Evolutionary conservation across 176 grass and related monocot genomes (phyloP).

Genomic region (Juncus effusus): DNA sequence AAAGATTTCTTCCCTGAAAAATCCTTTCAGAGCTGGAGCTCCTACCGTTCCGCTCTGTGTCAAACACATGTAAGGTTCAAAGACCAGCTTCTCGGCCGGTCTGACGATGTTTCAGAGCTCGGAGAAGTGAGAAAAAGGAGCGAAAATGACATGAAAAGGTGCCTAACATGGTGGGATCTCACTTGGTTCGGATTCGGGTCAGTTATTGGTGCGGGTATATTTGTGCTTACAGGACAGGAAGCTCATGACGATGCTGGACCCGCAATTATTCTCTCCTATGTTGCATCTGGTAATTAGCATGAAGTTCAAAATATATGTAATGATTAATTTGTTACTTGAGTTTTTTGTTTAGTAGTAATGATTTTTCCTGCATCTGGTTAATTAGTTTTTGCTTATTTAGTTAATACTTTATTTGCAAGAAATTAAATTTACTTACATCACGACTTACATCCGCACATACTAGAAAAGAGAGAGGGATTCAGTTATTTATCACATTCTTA

Average conservation of each 20-base stretch:
- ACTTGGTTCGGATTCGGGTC: conserved; percentile 95
- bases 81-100: conserved; percentile 61
- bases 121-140: conserved; percentile 55
- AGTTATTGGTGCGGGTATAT: conserved; percentile 86
- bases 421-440: too few relatives aligned
- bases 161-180: conserved; percentile 96
- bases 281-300: conserved; percentile 22
- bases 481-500: too few relatives aligned
- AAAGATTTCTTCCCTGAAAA: conserved; percentile 93
- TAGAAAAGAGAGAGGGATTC: too few relatives aligned
- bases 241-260: conserved; percentile 79
- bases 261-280: conserved; percentile 80
- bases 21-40: conserved; percentile 73
- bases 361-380: too few relatives aligned
- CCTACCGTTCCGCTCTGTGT: conserved; percentile 45
- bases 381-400: too few relatives aligned
- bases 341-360: too few relatives aligned
- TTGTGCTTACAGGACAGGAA: conserved; percentile 80
- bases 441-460: too few relatives aligned
- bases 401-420: too few relatives aligned
- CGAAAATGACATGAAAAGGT: conserved; percentile 88
- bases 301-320: neutral
- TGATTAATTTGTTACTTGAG: too few relatives aligned
- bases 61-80: conserved; percentile 39
- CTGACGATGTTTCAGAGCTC: conserved; percentile 58